Evolutionary conservation across 1,284 basidiomycete species (phyloP), one percentile per base, ranked within the genome.

Genomic region (Puccinia horiana): DNA sequence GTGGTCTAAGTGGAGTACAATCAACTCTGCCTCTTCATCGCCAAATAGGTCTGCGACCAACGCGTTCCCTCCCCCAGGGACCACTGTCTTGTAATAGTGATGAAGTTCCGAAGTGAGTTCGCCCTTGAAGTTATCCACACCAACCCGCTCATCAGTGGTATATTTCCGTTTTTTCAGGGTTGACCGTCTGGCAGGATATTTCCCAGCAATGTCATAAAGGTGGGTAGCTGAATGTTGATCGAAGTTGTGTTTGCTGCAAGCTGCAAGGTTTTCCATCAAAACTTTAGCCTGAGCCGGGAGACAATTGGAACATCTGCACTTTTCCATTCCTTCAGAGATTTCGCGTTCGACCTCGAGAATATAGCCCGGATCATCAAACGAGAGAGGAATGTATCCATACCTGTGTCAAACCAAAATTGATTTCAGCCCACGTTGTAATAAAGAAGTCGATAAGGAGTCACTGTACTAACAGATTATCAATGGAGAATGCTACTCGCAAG

Each of bases 261-360:
- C 6, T 16, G 16, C 42, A 6, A 44, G 42, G 42, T 44, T 44
- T 44, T 44, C 49, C 54, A 26, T 58, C 54, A 58, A 26, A 5
- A 26, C 5, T n/a, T 58, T 18, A 26, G 26, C 54, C 5, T 58
- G n/a, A 18, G 8, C n/a, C 18, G 9, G 2, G 29, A 14, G 12
- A 52, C 73, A 75, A 37, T 75, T 75, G 12, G 73, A 75, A 35
- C 73, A 75, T 54, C 1, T 11, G 35, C 73, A 75, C 29, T 18
- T n/a, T n/a, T 14, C n/a, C n/a, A 75, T 23, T 1, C 35, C 35
- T 14, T 35, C 49, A 32, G 12, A 12, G 8, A 49, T n/a, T n/a
- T 75, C n/a, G 12, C 35, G n/a, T 8, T 6, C 32, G 5, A 29
- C 32, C 42, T 75, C 73, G 1, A 26, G n/a, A 23, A 52, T n/a